Evolutionary conservation across 305 asterid species (phyloP), one percentile per base, ranked within the genome.

Genomic region (Solanum chacoense): DNA sequence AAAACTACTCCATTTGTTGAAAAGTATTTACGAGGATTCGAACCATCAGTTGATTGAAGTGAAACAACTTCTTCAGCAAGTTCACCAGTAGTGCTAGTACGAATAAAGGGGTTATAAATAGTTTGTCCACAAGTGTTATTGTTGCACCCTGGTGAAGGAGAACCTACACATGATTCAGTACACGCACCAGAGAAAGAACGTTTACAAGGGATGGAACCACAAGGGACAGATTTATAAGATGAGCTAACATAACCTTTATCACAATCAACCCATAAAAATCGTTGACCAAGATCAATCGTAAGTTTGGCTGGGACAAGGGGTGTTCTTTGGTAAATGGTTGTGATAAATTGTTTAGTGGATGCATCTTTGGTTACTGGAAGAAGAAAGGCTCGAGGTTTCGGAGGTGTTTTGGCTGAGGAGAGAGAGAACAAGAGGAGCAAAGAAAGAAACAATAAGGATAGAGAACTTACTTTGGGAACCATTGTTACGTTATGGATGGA

Each of bases 91-190:
- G 85, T 87, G 85, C 78, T 38, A 6, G 37, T 72, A 12, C 13
- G 12, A 1, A 67, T 89, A 18, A 89, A 71, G 18, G 65, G 38
- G 88, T 87, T 76, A 10, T 10, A 85, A 6, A 78, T 72, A 29
- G 32, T 8, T 8, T 79, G 87, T 11, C n/a, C n/a, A 34, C 92
- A 90, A 0, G 91, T 90, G 84, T 87, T 87, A 31, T 63, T 74
- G 42, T 86, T 90, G 92, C 89, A 6, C 89, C 88, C 32, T 89
- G 92, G 42, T 73, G 59, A 10, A 31, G 80, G 80, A 74, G 92
- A 85, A 26, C 45, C 28, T 18, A 35, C 14, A 75, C 55, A 75
- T 50, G 79, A 78, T 9, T 34, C 74, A n/a, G n/a, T 10, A 34
- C 90, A 88, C 0, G 38, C 63, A n/a, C 2, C 37, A 0, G 90